These are phyloP conservation scores for Tardiomyces depauwii DNA, from an alignment of 1,139 yeast genomes.

Conservation along the genomic window DNA sequence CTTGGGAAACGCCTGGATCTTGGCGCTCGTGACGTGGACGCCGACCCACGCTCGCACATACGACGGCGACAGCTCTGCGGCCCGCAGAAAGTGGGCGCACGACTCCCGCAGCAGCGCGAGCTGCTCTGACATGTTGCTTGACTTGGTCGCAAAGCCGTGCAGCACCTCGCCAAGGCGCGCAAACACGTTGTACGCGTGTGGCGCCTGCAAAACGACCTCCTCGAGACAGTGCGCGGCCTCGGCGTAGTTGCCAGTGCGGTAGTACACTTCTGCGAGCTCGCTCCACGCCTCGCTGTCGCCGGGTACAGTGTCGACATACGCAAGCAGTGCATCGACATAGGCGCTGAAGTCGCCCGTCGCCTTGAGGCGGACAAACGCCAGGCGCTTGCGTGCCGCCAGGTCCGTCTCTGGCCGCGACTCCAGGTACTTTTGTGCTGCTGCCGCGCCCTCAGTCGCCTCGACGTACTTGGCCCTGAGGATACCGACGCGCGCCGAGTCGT, in stretches of 20 bases:
- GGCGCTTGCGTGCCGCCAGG: conserved; percentile 26
- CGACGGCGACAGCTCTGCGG: conserved; percentile 65
- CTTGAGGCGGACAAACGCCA: conserved; percentile 24
- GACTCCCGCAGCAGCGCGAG: conserved; percentile 6
- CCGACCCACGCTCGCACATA: conserved; percentile 75
- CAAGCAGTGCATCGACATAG: conserved; percentile 40
- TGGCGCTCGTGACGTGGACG: conserved; percentile 33
- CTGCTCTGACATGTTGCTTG: conserved; percentile 9
- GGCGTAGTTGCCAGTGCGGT: conserved; percentile 47
- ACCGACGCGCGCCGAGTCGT: conserved; percentile 37
- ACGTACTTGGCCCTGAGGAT: conserved; percentile 43
- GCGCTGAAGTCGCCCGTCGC: conserved; percentile 19
- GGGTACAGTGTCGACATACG: conserved; percentile 48
- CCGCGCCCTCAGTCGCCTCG: conserved; percentile 42
- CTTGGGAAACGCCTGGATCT: conserved; percentile 11
- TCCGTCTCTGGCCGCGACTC: conserved; percentile 24
- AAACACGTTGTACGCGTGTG: conserved; percentile 64
- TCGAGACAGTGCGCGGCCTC: conserved; percentile 57
- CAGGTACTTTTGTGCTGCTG: conserved; percentile 30
- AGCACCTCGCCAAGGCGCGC: conserved; percentile 47
- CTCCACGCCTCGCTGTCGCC: conserved; percentile 69
- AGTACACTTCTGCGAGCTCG: conserved; percentile 58
- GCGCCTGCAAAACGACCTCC: conserved; percentile 56
- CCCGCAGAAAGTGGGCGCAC: conserved; percentile 41
- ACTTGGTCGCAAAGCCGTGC: conserved; percentile 15